These are phyloP conservation scores for Whalleya microplaca DNA, from an alignment of 2,329 filamentous ascomycete species.

Conservation along the genomic window DNA sequence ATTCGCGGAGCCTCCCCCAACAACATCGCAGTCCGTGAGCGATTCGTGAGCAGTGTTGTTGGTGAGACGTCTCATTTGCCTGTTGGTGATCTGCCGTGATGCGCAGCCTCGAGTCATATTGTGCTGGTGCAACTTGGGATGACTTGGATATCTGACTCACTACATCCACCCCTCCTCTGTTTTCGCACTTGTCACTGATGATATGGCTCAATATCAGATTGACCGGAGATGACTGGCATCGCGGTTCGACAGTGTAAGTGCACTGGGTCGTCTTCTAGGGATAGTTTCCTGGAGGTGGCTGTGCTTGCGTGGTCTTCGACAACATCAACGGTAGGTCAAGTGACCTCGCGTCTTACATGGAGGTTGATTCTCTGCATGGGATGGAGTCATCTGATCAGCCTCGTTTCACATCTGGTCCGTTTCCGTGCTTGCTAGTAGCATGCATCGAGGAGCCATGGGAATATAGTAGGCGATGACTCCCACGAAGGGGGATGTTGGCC, in stretches of 20 bases:
- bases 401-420: neutral
- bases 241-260: conserved; percentile 21
- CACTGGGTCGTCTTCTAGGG: conserved; percentile 18
- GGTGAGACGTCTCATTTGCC: neutral
- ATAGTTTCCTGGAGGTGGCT: conserved; percentile 26
- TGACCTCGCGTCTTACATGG: conserved; percentile 9
- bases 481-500: neutral
- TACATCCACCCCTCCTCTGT: conserved; percentile 10
- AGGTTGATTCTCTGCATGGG: neutral
- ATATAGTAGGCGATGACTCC: neutral
- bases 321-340: conserved; percentile 20
- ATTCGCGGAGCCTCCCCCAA: too few species aligned
- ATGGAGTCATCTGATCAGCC: neutral
- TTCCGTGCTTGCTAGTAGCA: neutral
- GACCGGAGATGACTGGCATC: neutral
- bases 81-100: neutral
- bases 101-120: neutral
- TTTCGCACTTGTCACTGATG: conserved; percentile 8
- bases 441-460: neutral
- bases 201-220: conserved; percentile 3
- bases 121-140: neutral
- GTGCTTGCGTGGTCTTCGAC: neutral
- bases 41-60: neutral
- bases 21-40: neutral
- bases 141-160: conserved; percentile 14